Conservation (phyloP, 2,329 filamentous ascomycete species). For the Sclerotinia glacialis region DNA sequence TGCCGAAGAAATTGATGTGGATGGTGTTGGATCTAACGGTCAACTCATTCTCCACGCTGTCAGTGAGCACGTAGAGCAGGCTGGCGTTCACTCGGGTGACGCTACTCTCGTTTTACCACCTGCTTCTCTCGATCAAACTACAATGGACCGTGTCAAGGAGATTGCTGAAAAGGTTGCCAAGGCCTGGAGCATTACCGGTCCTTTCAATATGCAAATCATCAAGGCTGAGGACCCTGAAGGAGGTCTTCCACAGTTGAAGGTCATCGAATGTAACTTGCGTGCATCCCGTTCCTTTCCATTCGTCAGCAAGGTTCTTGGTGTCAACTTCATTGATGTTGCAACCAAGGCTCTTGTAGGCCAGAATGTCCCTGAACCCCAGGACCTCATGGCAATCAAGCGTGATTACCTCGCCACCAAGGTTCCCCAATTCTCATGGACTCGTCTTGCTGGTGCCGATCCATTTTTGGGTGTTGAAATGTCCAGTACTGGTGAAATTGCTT, state of each 20-base stretch:
- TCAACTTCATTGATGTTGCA: slow-evolving; percentile 94
- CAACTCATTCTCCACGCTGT: slow-evolving; percentile 88
- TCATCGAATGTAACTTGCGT: slow-evolving; percentile 97
- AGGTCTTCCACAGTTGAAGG: slow-evolving; percentile 76
- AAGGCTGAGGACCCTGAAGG: slow-evolving; percentile 77
- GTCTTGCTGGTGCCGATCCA: slow-evolving; percentile 92
- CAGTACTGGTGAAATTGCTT: slow-evolving; percentile 95
- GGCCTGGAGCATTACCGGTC: slow-evolving; percentile 95
- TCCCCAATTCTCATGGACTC: slow-evolving; percentile 98
- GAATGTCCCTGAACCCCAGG: slow-evolving; percentile 77
- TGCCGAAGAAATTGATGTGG: slow-evolving; percentile 93
- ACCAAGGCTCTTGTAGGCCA: slow-evolving; percentile 83
- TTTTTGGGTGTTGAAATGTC: slow-evolving; percentile 98
- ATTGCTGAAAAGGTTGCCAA: slow-evolving; percentile 95
- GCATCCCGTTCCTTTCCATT: slow-evolving; percentile 98
- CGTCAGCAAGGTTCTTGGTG: slow-evolving; percentile 92
- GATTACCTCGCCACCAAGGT: slow-evolving; percentile 97
- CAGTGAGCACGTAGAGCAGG: slow-evolving; percentile 93
- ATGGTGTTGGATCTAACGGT: slow-evolving; percentile 83
- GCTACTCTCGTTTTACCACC: slow-evolving; percentile 92
- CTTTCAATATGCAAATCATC: slow-evolving; percentile 99
- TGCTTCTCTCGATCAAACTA: slow-evolving; percentile 69
- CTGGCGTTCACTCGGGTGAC: slow-evolving; percentile 96
- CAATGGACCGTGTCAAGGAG: slow-evolving; percentile 85
- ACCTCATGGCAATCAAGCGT: slow-evolving; percentile 85